These are phyloP conservation scores for Funneliformis geosporum DNA, from an alignment of 192 early-diverging fungal species.

Conservation along the genomic window DNA sequence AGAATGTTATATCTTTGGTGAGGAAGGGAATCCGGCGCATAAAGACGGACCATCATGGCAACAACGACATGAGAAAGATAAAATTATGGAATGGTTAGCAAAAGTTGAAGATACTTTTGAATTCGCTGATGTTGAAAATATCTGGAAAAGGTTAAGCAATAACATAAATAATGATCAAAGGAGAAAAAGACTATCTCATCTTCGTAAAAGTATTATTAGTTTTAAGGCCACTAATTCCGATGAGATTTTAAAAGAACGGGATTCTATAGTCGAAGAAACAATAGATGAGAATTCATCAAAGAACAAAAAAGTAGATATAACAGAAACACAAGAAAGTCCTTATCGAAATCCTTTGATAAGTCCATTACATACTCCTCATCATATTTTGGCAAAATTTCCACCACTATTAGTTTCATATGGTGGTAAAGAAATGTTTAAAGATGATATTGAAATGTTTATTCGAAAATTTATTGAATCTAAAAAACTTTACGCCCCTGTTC, in stretches of 20 bases:
- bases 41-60: not conserved
- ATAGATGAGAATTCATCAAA: not conserved
- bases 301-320: not conserved
- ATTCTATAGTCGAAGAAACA: no score
- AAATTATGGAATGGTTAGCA: not conserved
- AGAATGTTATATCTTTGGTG: conserved; percentile 21
- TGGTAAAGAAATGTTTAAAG: conserved; percentile 28
- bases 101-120: conserved; percentile 6
- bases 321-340: not conserved
- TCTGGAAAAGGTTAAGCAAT: not conserved
- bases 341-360: conserved; percentile 11
- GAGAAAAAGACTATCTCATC: not conserved
- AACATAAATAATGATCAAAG: not conserved
- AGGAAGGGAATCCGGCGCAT: not conserved
- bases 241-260: not conserved
- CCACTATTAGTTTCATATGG: conserved; percentile 21
- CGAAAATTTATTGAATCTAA: conserved; percentile 23
- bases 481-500: not conserved
- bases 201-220: not conserved
- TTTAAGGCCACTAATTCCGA: not conserved
- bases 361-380: not conserved
- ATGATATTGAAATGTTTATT: conserved; percentile 28
- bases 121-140: not conserved
- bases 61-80: not conserved
- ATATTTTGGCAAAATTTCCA: conserved; percentile 26